Evolutionary conservation across 2,329 filamentous ascomycete genomes (phyloP), one percentile per base, ranked within the genome.

Genomic region (Exophiala bonariae): DNA sequence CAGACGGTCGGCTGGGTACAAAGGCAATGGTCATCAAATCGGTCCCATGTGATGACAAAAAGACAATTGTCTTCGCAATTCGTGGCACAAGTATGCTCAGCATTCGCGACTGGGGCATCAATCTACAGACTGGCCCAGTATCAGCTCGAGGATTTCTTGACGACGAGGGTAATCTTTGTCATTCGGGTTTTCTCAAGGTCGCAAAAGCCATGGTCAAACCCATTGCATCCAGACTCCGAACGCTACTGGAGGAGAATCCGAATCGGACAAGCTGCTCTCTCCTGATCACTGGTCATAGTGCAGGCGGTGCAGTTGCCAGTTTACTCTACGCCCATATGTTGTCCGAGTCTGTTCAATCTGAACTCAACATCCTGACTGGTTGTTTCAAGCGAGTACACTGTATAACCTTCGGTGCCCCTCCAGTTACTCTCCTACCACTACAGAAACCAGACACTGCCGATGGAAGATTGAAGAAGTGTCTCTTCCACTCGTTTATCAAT

Each of bases 1-100:
- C 86, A 3, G 82, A 90, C 64, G 87, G 83, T 78, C 76, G 77
- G 16, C 76, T 79, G 3, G 87, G 87, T n/a, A 86, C 87, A 1
- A 92, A 91, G 63, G 86, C 89, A 18, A 92, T 92, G 84, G 82
- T 87, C 13, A 83, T 95, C 62, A 92, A 91, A 62, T 89, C 85
- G 0, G 77, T 91, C 0, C 82, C 87, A 1, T 81, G 90, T 63
- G 88, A 93, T 60, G 77, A 88, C 59, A 82, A 85, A 71, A 82
- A 87, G 62, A 84, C 85, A 14, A 85, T 95, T 45, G 85, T 95
- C 9, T 87, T 95, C 60, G 88, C 89, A 11, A 87, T 95, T 52
- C 81, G 89, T 16, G 89, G 89, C 16, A 89, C 84, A 1, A 55
- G 49, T 20, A 52, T 50, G 33, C 82, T 88, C 18, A 86, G 81